Evolutionary conservation across 495 filamentous ascomycete species (phyloP).

Genomic region (Chlorociboria aeruginascens): DNA sequence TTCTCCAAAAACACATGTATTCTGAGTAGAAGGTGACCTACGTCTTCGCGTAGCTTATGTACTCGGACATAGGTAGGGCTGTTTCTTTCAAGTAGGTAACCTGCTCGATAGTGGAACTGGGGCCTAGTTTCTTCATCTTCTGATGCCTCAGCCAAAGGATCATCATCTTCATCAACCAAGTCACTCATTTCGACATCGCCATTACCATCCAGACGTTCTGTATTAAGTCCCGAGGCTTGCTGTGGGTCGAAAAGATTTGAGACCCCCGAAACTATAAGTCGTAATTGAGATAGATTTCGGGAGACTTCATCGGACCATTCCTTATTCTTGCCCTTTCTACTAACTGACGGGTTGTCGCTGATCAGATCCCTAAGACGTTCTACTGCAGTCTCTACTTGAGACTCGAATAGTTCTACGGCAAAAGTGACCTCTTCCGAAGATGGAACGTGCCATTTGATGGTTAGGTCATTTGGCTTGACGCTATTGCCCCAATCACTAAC

Average conservation of each 20-base stretch:
- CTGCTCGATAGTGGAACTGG: conserved; percentile 72
- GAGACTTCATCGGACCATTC: conserved; percentile 98
- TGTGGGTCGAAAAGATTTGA: conserved; percentile 79
- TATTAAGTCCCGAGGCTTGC: conserved; percentile 41
- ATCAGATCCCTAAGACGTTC: conserved; percentile 59
- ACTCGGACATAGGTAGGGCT: conserved; percentile 55
- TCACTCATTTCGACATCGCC: conserved; percentile 31
- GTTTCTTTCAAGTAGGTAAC: conserved; percentile 61
- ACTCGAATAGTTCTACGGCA: conserved; percentile 77
- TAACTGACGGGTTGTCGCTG: conserved; percentile 69
- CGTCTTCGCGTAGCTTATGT: conserved; percentile 65
- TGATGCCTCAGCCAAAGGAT: conserved; percentile 51
- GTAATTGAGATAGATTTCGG: conserved; percentile 72
- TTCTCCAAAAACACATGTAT: conserved; percentile 74
- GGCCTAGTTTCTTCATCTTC: conserved; percentile 77
- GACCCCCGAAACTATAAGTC: conserved; percentile 77
- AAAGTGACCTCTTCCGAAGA: conserved; percentile 69
- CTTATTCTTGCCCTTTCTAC: conserved; percentile 88
- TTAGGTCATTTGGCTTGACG: conserved; percentile 58
- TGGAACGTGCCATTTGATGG: conserved; percentile 85
- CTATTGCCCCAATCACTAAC: conserved; percentile 69
- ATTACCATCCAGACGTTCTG: conserved; percentile 24
- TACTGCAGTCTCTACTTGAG: conserved; percentile 48
- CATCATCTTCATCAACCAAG: conserved; percentile 38
- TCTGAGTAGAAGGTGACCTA: conserved; percentile 68